These are phyloP conservation scores for Aaosphaeria pasadenensis DNA, from an alignment of 2,329 filamentous ascomycete genomes.

Conservation along the genomic window DNA sequence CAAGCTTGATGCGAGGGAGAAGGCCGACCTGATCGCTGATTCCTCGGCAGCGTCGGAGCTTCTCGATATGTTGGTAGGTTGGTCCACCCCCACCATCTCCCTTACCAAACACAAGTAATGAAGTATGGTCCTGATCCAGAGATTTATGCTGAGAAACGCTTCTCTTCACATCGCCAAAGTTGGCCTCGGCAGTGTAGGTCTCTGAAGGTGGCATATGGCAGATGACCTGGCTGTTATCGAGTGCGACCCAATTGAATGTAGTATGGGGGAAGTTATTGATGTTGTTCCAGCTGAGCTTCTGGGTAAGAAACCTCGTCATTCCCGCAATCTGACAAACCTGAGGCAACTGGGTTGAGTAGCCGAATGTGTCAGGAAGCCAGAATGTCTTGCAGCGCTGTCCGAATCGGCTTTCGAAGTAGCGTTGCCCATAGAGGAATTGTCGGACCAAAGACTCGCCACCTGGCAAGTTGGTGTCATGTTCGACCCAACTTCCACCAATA, in stretches of 20 bases:
- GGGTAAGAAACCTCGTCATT: conserved; percentile 95
- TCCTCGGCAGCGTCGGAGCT: conserved; percentile 86
- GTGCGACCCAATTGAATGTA: conserved; percentile 96
- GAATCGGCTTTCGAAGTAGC: conserved; percentile 92
- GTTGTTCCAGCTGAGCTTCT: conserved; percentile 99
- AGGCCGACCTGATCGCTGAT: conserved; percentile 83
- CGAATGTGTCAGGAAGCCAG: conserved; percentile 98
- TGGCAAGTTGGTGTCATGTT: conserved; percentile 97
- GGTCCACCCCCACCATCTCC: conserved; percentile 95
- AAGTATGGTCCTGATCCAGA: conserved; percentile 87
- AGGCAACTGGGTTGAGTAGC: conserved; percentile 91
- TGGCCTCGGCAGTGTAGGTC: conserved; percentile 90
- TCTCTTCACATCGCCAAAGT: conserved; percentile 90
- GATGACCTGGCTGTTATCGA: conserved; percentile 93
- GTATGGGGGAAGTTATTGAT: conserved; percentile 99
- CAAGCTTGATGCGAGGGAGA: conserved; percentile 84
- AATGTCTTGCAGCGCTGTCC: conserved; percentile 87
- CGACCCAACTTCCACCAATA: conserved; percentile 97
- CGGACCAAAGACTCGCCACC: conserved; percentile 91
- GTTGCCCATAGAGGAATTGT: conserved; percentile 93
- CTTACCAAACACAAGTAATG: conserved; percentile 90
- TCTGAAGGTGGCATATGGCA: conserved; percentile 97
- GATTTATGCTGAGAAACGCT: conserved; percentile 93
- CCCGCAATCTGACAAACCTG: conserved; percentile 92
- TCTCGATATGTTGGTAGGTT: conserved; percentile 91